A percentile compares a stretch with the other conserved stretches of the same genome.
These are phyloP conservation scores for Orbilia ellipsospora DNA, from an alignment of 2,329 filamentous ascomycete genomes.

Conservation along the genomic window DNA sequence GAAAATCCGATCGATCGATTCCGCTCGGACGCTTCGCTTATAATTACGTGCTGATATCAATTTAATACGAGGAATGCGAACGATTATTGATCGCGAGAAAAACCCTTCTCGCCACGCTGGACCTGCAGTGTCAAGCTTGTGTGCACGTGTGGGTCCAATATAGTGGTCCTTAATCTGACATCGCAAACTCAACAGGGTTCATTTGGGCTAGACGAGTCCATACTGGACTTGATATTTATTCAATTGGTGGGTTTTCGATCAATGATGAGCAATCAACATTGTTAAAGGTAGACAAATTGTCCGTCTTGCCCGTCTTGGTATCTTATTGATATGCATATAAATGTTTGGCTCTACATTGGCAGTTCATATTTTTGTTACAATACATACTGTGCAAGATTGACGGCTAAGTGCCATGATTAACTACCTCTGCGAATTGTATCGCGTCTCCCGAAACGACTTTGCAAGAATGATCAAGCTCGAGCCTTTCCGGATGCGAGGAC, in stretches of 20 bases:
- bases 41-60: constrained; percentile 33
- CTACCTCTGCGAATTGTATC: no score
- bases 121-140: constrained; percentile 25
- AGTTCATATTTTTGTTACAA: no score
- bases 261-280: no score
- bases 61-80: constrained; percentile 12
- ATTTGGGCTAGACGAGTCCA: background rate
- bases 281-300: no score
- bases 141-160: constrained; percentile 38
- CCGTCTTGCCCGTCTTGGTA: no score
- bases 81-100: constrained; percentile 34
- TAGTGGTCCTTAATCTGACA: constrained; percentile 30
- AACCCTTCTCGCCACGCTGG: constrained; percentile 29
- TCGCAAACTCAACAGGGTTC: constrained; percentile 20
- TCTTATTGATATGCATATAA: no score
- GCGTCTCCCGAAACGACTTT: no score
- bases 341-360: no score
- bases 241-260: no score
- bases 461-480: no score
- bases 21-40: constrained; percentile 29
- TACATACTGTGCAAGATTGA: no score
- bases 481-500: background rate
- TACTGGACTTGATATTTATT: background rate
- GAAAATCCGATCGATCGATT: background rate
- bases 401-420: no score